Percentiles rank a stretch among this genome's conserved stretches.
phyloP scores from a whole-genome alignment of 2,329 filamentous ascomycete genomes.

The Pestalotiopsis fici region DNA sequence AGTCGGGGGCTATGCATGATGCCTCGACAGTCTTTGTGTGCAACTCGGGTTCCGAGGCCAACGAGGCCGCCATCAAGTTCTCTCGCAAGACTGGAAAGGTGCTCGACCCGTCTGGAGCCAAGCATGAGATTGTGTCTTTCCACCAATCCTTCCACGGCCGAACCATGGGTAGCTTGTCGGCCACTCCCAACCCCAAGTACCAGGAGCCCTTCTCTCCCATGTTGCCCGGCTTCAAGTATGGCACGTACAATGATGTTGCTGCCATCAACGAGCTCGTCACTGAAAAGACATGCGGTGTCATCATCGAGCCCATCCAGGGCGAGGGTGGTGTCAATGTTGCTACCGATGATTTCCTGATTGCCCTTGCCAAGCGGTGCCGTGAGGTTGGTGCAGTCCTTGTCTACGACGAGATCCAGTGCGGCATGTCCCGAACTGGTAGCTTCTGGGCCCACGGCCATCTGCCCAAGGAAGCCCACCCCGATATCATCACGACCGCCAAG shows the following conservation, averaged over 20 bases:
- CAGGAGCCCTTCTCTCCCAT: constrained; percentile 94
- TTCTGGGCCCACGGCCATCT: constrained; percentile 86
- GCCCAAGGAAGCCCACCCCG: constrained; percentile 79
- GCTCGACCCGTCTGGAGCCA: constrained; percentile 68
- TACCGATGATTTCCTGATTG: constrained; percentile 77
- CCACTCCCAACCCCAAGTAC: constrained; percentile 97
- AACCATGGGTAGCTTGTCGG: constrained; percentile 93
- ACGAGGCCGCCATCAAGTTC: constrained; percentile 97
- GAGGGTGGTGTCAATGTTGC: constrained; percentile 91
- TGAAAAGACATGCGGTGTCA: constrained; percentile 86
- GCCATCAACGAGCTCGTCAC: constrained; percentile 75
- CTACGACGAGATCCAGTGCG: constrained; percentile 97
- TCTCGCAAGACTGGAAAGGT: constrained; percentile 86
- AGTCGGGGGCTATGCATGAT: constrained; percentile 79
- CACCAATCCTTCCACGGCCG: constrained; percentile 91
- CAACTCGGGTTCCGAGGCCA: constrained; percentile 96
- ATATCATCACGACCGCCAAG: constrained; percentile 92
- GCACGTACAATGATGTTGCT: constrained; percentile 79
- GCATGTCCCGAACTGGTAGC: constrained; percentile 80
- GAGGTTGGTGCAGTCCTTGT: constrained; percentile 88
- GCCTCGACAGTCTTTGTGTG: constrained; percentile 85
- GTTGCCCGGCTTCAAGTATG: constrained; percentile 90
- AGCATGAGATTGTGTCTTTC: constrained; percentile 89
- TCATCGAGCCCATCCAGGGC: constrained; percentile 96
- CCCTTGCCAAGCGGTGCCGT: constrained; percentile 81